Evolutionary conservation across 352 stramenopile species (phyloP), one percentile per base, ranked within the genome.

Genomic region (Salisapilia sapeloensis): DNA sequence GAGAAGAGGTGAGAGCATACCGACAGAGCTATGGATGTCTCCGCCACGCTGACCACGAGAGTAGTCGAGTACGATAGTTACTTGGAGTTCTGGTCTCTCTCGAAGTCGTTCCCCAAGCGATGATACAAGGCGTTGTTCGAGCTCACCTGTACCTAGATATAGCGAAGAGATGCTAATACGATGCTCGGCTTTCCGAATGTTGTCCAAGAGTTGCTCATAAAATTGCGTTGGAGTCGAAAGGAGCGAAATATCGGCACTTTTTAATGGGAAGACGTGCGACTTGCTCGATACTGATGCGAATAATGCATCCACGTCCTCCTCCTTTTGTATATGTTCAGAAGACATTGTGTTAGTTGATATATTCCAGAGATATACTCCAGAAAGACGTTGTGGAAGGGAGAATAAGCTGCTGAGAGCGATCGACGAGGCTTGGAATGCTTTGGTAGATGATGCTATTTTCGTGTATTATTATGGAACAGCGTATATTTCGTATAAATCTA

Each of bases 61-160:
- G 33, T 74, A 74, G 49, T 85, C 70, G 13, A 85, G 48, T 16
- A 85, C 60, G 10, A 85, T 59, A 13, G 52, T 46, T 34, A 82
- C 63, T 20, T 79, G 46, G 2, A 85, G 40, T 27, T 49, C 15
- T 6, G 65, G 53, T 26, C 55, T 53, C 21, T 57, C 52, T 5
- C 38, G 23, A 7, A 81, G 38, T 24, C 54, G 45, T 5, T 50
- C 32, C 4, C 40, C 45, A 13, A 85, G 43, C 16, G 58, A 41
- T 8, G 54, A 34, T 14, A 85, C 60, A 12, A 85, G 46, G 2
- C 40, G 39, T 4, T 28, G 33, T 37, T 80, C 65, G 15, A 82
- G 46, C 19, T 51, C 38, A 24, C 65, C 65, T 1, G 67, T 85
- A 36, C 70, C 70, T 7, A 85, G 27, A 40, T 85, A 85, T 16